A percentile compares a stretch with the other conserved stretches of the same genome.
phyloP scores from a whole-genome alignment of 2,329 filamentous ascomycete species.

The Zymoseptoria ardabiliae region DNA sequence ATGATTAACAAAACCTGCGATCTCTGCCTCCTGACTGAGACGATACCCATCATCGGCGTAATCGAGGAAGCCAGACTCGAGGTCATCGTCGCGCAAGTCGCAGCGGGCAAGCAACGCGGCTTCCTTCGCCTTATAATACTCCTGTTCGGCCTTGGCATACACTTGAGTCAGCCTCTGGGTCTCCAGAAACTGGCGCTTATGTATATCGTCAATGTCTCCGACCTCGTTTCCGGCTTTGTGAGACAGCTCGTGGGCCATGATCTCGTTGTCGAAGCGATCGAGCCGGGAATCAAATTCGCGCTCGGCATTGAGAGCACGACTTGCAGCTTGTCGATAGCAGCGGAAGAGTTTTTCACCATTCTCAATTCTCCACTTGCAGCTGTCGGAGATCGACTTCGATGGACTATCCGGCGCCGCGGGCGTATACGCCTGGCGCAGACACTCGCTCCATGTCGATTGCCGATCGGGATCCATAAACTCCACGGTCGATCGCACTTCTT shows the following conservation, averaged over 20 bases:
- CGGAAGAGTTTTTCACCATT: no score
- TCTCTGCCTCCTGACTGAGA: background rate
- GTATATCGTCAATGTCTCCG: background rate
- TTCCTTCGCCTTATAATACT: background rate
- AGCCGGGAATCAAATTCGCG: background rate
- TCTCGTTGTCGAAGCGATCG: background rate
- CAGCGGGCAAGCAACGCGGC: background rate
- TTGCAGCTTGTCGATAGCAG: no score
- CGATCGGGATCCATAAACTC: no score
- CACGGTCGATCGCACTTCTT: no score
- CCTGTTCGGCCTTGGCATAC: background rate
- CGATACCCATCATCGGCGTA: background rate
- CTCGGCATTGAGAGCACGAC: background rate
- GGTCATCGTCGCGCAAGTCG: background rate
- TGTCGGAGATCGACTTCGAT: no score
- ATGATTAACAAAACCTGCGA: background rate
- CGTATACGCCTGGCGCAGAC: no score
- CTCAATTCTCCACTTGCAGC: no score
- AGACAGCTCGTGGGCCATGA: no score
- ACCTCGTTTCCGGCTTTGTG: no score
- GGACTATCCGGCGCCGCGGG: no score
- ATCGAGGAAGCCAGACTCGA: constrained; percentile 3
- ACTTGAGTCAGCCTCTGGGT: background rate
- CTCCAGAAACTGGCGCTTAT: background rate
- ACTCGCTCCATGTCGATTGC: no score